Evolutionary conservation across 2,329 filamentous ascomycete genomes (phyloP), one percentile per base, ranked within the genome.

Genomic region (Ilyonectria robusta): DNA sequence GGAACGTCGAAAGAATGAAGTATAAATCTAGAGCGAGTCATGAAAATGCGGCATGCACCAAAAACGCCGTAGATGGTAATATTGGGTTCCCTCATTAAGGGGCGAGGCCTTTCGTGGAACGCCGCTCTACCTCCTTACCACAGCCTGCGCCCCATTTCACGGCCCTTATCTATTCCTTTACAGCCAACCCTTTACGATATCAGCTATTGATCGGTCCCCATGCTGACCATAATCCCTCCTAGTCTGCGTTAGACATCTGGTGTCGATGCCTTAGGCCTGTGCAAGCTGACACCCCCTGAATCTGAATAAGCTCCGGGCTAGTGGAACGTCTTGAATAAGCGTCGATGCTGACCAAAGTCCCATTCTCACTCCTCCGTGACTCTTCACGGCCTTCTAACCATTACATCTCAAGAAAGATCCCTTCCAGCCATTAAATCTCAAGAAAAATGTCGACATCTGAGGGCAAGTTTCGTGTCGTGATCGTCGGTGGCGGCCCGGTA

Each of bases 401-500:
- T 44, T 19, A 44, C 23, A 26, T 40, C 11, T 44, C 6, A 17
- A 19, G 8, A 10, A 40, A n/a, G 3, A 56, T 56, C 21, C 21
- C 21, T 21, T 21, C 21, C 21, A 21, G 21, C 21, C 21, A 21
- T 21, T 3, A 21, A 21, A 21, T 21, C 21, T 21, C 8, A 17
- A 19, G 8, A 10, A 40, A n/a, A 2, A 56, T 56, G 35, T 56
- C 33, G 2, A 31, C 53, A 3, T 42, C 13, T 4, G 21, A 42
- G 19, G 7, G 29, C 29, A 58, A 58, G 31, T 58, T 58, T 11
- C 55, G 42, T 44, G 75, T 75, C 11, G 70, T 78, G 50, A 68
- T 78, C 35, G 55, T 76, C 23, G 76, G 76, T 31, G 76, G 70
- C n/a, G 76, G 76, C 33, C 71, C 73, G 2, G 68, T 65, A 5